Conservation (phyloP, 2,329 filamentous ascomycete species). For the Colletotrichum zoysiae region DNA sequence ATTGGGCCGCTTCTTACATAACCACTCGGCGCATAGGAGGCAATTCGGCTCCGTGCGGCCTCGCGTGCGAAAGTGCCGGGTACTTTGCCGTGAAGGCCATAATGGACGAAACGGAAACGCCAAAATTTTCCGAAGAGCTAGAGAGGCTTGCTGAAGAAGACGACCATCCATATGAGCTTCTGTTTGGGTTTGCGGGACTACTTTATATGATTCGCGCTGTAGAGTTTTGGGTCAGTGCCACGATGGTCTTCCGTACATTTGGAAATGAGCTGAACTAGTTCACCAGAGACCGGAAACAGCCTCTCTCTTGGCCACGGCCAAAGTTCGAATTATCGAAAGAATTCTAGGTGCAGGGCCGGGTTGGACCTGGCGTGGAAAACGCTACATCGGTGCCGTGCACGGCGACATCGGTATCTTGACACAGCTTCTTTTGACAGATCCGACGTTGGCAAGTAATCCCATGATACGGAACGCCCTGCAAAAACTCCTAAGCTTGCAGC, state of each 20-base stretch:
- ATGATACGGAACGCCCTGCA: conserved; percentile 65
- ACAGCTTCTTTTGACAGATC: conserved; percentile 72
- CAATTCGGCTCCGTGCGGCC: conserved; percentile 61
- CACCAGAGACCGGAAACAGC: conserved; percentile 63
- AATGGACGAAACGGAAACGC: conserved; percentile 55
- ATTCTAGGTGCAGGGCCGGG: conserved; percentile 48
- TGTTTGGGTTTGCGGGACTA: conserved; percentile 76
- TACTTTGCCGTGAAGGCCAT: conserved; percentile 58
- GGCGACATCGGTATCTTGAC: conserved; percentile 78
- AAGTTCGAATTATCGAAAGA: conserved; percentile 24
- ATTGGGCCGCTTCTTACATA: conserved; percentile 64
- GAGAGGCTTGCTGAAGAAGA: conserved; percentile 46
- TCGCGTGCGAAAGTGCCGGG: conserved; percentile 61
- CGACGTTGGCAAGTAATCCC: conserved; percentile 65
- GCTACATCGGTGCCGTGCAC: conserved; percentile 76
- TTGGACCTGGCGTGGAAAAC: conserved; percentile 75
- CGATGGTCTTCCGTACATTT: conserved; percentile 57
- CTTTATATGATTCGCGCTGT: conserved; percentile 76
- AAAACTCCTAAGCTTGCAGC: conserved; percentile 60
- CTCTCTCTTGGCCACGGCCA: conserved; percentile 58
- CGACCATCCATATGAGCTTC: conserved; percentile 66
- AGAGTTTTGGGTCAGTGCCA: conserved; percentile 46
- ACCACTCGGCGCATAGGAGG: conserved; percentile 52
- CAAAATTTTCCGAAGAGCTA: conserved; percentile 47
- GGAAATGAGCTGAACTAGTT: conserved; percentile 63